phyloP scores from a whole-genome alignment of 345 rosid genomes.

The Garcia nutans region DNA sequence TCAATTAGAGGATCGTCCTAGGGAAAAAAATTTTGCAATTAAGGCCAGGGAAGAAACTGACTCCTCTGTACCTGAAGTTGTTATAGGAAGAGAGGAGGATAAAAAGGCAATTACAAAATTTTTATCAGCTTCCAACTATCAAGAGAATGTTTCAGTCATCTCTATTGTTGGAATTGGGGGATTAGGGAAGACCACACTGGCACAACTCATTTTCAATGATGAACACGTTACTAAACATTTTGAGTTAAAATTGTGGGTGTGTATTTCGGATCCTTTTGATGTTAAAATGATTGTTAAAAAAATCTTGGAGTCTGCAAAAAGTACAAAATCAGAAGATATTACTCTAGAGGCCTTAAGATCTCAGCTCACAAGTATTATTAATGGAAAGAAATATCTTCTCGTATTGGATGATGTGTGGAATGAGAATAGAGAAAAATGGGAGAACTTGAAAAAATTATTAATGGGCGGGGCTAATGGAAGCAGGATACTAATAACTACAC shows the following conservation, averaged over 20 bases:
- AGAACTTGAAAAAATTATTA: neutral
- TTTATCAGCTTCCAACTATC: neutral
- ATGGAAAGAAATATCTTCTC: conserved; percentile 13
- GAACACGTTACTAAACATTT: conserved; percentile 10
- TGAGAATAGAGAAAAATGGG: conserved; percentile 16
- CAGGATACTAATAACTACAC: conserved; percentile 22
- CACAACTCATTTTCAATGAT: conserved; percentile 23
- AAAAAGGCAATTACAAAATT: neutral
- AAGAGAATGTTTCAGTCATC: conserved; percentile 14
- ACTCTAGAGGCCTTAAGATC: conserved; percentile 8
- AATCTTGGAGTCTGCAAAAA: conserved; percentile 13
- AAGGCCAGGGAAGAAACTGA: neutral
- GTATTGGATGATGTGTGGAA: conserved; percentile 31
- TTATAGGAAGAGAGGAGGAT: conserved; percentile 22
- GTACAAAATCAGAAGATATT: neutral
- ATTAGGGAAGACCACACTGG: conserved; percentile 25
- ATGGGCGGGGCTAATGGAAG: conserved; percentile 19
- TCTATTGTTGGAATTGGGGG: conserved; percentile 31
- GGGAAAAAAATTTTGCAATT: too few relatives aligned
- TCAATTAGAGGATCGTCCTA: too few relatives aligned
- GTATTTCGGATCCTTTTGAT: neutral
- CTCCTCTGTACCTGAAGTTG: conserved; percentile 9
- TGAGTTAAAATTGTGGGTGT: neutral
- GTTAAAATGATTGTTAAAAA: conserved; percentile 1
- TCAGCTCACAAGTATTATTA: neutral